Evolutionary conservation across 78 protist species (phyloP).

Genomic region (Bigelowiella natans): DNA sequence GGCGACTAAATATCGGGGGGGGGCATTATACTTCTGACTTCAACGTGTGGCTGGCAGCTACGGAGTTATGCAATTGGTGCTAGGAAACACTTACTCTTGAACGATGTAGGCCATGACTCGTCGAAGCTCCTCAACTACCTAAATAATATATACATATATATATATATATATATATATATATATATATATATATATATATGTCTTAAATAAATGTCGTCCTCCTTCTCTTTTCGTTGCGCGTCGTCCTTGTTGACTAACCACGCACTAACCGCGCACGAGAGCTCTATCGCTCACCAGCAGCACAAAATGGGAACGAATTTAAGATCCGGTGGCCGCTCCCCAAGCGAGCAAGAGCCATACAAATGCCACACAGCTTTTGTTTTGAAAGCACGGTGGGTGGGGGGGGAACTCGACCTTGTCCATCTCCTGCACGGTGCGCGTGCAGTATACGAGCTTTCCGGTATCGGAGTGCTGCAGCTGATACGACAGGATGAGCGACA

Average conservation of each 20-base stretch:
- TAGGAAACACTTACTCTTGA: too few relatives aligned
- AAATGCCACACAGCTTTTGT: too few relatives aligned
- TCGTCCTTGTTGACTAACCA: too few relatives aligned
- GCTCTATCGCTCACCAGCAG: background rate
- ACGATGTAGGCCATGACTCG: background rate
- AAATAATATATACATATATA: background rate
- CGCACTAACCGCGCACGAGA: too few relatives aligned
- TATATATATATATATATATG: background rate
- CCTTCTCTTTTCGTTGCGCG: too few relatives aligned
- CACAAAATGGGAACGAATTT: background rate
- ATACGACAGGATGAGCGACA: constrained; percentile 57
- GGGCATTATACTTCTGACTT: too few relatives aligned
- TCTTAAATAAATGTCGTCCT: too few relatives aligned
- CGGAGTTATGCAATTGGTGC: too few relatives aligned
- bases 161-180: background rate
- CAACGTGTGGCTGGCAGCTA: too few relatives aligned
- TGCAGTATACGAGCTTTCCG: constrained; percentile 79
- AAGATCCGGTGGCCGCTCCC: background rate
- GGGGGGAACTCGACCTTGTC: constrained; percentile 75
- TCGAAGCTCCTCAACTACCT: background rate
- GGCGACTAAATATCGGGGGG: too few relatives aligned
- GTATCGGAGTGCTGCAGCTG: constrained; percentile 39
- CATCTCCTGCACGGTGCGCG: constrained; percentile 94
- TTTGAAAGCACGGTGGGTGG: background rate
- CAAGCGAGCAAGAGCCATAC: background rate